A percentile compares a stretch with the other conserved stretches of the same genome.
Evolutionary conservation across 106 monocot genomes (phyloP).

Genomic region (Phalaenopsis equestris): DNA sequence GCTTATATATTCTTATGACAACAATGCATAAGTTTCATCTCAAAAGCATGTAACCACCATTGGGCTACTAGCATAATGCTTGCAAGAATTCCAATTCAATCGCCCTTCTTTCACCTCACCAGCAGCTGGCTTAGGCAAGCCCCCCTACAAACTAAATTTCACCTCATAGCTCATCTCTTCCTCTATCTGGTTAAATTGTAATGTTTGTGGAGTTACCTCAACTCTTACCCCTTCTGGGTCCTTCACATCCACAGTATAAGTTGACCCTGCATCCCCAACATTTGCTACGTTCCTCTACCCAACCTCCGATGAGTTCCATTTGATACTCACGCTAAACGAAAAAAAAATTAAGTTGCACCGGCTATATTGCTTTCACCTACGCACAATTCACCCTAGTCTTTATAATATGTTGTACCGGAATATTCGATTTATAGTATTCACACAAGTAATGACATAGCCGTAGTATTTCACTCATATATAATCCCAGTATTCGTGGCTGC

Average conservation of each 20-base stretch:
- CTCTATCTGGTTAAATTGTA: neutral
- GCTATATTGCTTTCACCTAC: neutral
- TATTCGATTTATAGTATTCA: neutral
- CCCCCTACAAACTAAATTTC: neutral
- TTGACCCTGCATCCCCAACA: neutral
- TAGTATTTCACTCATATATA: conserved; percentile 19
- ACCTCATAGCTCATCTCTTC: conserved; percentile 1
- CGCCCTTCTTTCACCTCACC: conserved; percentile 11
- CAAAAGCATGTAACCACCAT: neutral
- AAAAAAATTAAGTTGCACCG: conserved; percentile 10
- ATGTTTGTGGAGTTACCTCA: neutral
- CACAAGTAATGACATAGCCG: conserved; percentile 36
- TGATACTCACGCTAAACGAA: neutral
- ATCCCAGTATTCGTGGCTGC: conserved; percentile 26
- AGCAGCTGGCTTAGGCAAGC: neutral
- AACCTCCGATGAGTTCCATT: neutral
- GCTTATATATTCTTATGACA: too few species aligned
- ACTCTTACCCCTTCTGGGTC: conserved; percentile 6
- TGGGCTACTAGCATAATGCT: conserved; percentile 8
- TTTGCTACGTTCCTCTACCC: conserved; percentile 5
- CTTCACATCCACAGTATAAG: neutral
- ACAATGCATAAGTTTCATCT: neutral
- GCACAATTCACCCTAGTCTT: neutral
- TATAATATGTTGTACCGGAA: neutral
- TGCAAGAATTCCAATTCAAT: conserved; percentile 13